These are phyloP conservation scores for Salix purpurea DNA, from an alignment of 345 rosid genomes.

Conservation along the genomic window DNA sequence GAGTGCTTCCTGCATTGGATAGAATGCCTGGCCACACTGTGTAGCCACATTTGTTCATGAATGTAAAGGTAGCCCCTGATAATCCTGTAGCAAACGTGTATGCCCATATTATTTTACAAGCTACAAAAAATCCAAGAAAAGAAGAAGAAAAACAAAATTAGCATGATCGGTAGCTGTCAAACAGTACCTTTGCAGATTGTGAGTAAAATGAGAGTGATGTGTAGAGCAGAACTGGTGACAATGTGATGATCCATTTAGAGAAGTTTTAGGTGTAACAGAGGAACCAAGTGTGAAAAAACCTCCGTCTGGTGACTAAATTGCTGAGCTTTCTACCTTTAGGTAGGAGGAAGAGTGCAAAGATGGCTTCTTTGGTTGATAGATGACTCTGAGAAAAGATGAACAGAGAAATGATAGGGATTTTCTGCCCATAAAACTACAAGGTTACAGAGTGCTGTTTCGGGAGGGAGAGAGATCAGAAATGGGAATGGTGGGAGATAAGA, in stretches of 20 bases:
- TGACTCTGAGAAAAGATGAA: neutral
- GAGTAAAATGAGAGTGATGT: conserved; percentile 28
- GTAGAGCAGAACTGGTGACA: conserved; percentile 10
- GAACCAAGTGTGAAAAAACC: neutral
- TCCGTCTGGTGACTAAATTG: neutral
- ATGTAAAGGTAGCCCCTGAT: conserved; percentile 19
- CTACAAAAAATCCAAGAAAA: neutral
- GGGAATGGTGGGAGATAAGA: neutral
- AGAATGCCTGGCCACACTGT: conserved; percentile 33
- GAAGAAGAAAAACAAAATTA: neutral
- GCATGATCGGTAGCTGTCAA: neutral
- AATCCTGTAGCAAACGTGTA: neutral
- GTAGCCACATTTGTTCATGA: conserved; percentile 25
- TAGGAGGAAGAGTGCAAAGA: neutral
- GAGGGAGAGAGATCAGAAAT: neutral
- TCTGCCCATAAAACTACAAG: neutral
- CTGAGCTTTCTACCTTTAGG: neutral
- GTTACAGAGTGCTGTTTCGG: neutral
- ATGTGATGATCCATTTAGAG: conserved; percentile 22
- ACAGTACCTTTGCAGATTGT: conserved; percentile 33
- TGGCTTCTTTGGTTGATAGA: conserved; percentile 8
- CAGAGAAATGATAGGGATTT: neutral
- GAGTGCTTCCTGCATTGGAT: conserved; percentile 23
- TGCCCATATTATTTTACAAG: neutral
- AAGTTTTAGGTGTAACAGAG: neutral